Conservation (phyloP, 2,329 filamentous ascomycete species). For the Pyrenochaeta sp. region DNA sequence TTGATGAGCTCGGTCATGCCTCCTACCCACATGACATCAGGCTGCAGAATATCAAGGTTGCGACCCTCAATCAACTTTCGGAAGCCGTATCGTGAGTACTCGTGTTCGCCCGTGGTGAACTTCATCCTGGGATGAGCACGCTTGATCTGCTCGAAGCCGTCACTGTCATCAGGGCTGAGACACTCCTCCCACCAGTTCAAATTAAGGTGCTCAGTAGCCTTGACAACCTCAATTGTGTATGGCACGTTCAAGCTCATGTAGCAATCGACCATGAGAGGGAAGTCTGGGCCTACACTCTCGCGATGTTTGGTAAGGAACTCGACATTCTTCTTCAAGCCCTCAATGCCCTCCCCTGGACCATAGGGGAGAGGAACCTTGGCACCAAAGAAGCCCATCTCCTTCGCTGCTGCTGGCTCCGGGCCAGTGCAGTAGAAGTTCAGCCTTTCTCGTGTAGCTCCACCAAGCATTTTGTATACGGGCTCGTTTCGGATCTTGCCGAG, state of each 20-base stretch:
- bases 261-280: conserved; percentile 94
- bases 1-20: conserved; percentile 92
- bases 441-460: conserved; percentile 83
- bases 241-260: conserved; percentile 95
- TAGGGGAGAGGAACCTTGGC: conserved; percentile 91
- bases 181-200: conserved; percentile 99
- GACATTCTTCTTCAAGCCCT: conserved; percentile 85
- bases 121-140: conserved; percentile 87
- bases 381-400: conserved; percentile 87
- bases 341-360: conserved; percentile 85
- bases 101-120: conserved; percentile 96
- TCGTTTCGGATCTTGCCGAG: conserved; percentile 90
- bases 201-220: conserved; percentile 81
- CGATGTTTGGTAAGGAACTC: conserved; percentile 87
- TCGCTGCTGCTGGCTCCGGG: conserved; percentile 80
- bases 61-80: conserved; percentile 91
- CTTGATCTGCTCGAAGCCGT: conserved; percentile 90
- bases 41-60: conserved; percentile 93
- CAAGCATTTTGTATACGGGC: conserved; percentile 93
- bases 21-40: conserved; percentile 97
- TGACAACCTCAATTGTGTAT: conserved; percentile 91
- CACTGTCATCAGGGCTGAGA: conserved; percentile 87
- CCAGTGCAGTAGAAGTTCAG: conserved; percentile 96
- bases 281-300: conserved; percentile 85
- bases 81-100: conserved; percentile 94